These are phyloP conservation scores for Colletotrichum sp. DNA, from an alignment of 2,329 filamentous ascomycete species.

Conservation along the genomic window DNA sequence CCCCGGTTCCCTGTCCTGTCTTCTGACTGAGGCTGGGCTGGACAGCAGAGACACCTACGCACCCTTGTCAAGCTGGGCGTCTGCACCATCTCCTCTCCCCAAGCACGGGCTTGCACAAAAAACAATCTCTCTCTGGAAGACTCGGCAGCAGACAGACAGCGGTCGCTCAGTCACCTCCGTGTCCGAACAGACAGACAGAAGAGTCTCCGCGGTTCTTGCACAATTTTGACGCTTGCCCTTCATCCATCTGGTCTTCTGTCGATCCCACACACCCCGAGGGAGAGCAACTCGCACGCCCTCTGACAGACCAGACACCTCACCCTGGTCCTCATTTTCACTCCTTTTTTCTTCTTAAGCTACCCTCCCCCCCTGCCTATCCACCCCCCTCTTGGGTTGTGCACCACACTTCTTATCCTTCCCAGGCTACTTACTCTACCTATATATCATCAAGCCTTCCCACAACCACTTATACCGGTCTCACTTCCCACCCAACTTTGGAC, in stretches of 20 bases:
- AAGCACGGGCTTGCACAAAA: neutral
- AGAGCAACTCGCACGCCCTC: neutral
- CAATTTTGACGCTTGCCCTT: constrained; percentile 1
- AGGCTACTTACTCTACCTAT: constrained; percentile 11
- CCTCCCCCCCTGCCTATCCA: neutral
- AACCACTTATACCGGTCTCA: neutral
- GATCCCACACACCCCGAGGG: neutral
- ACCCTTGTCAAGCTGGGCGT: neutral
- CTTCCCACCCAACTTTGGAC: neutral
- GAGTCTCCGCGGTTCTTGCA: neutral
- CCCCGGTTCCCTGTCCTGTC: constrained; percentile 5
- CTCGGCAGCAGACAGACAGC: constrained; percentile 2
- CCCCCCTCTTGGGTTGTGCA: neutral
- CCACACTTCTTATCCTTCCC: neutral
- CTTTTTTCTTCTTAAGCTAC: constrained; percentile 7
- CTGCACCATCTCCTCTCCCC: neutral
- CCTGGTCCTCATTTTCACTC: neutral
- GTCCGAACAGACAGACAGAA: neutral
- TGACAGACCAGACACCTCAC: neutral
- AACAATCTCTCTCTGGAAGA: neutral
- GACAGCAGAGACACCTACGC: neutral
- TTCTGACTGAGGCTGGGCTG: constrained; percentile 5
- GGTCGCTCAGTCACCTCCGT: neutral
- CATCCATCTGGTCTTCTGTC: neutral
- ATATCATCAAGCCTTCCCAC: constrained; percentile 20